Percentiles rank a stretch among this genome's conserved stretches.
phyloP scores from a whole-genome alignment of 1,284 basidiomycete species.

The Puccinia novopanici region DNA sequence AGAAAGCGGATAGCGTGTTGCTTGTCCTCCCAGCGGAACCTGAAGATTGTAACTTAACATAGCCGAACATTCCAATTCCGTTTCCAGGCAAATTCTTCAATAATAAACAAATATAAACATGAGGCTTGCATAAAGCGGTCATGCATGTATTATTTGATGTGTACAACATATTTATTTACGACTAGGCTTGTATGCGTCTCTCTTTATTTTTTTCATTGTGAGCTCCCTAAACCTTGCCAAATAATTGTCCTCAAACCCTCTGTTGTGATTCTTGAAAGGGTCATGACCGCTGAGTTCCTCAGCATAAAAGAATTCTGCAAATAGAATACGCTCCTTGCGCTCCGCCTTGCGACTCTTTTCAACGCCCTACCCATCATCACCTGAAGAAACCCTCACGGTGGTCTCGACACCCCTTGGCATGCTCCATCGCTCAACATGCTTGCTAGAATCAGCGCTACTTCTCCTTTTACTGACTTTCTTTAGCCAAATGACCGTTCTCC shows the following conservation, averaged over 20 bases:
- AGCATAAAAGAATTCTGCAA: background rate
- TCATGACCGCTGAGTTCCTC: background rate
- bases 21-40: no score
- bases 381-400: background rate
- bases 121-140: background rate
- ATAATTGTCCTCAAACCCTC: background rate
- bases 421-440: background rate
- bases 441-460: background rate
- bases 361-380: background rate
- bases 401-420: background rate
- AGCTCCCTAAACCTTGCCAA: background rate
- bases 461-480: background rate
- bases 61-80: background rate
- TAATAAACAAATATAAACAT: background rate
- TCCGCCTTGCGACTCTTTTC: background rate
- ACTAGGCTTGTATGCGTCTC: no score
- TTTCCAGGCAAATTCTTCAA: background rate
- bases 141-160: background rate
- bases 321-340: background rate
- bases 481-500: background rate
- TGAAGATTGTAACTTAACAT: background rate
- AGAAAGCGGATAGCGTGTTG: no score
- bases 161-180: no score
- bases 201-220: no score
- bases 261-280: background rate